Evolutionary conservation across 345 rosid genomes (phyloP).

Genomic region (Anacardium occidentale): DNA sequence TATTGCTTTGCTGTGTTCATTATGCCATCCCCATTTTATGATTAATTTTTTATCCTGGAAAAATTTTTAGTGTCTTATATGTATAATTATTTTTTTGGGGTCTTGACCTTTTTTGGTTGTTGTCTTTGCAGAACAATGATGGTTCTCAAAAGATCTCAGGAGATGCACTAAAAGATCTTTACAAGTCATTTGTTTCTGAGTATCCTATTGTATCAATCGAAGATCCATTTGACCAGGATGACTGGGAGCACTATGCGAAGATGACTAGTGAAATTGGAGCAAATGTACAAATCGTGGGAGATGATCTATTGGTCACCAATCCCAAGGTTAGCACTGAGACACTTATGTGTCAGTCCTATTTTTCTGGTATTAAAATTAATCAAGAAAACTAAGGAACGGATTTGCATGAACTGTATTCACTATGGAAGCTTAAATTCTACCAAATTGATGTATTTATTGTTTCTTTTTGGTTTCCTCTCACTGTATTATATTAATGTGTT

Average conservation of each 20-base stretch:
- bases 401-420: too few relatives aligned
- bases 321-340: slow-evolving; percentile 58
- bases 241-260: slow-evolving; percentile 86
- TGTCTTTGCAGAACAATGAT: slow-evolving; percentile 58
- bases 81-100: not conserved
- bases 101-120: not conserved
- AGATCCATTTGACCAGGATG: slow-evolving; percentile 99
- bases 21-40: not conserved
- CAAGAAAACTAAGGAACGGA: too few relatives aligned
- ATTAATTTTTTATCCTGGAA: not conserved
- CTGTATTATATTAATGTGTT: not conserved
- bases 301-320: slow-evolving; percentile 95
- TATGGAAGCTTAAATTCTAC: too few relatives aligned
- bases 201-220: slow-evolving; percentile 96
- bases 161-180: slow-evolving; percentile 74
- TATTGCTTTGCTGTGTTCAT: not conserved
- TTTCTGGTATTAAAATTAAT: too few relatives aligned
- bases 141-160: slow-evolving; percentile 92
- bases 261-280: slow-evolving; percentile 76
- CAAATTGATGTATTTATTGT: not conserved
- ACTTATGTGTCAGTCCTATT: not conserved
- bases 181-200: slow-evolving; percentile 81
- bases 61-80: not conserved
- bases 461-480: not conserved
- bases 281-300: slow-evolving; percentile 87